phyloP scores from a whole-genome alignment of 2,329 filamentous ascomycete genomes.

The Aureobasidium sp. region DNA sequence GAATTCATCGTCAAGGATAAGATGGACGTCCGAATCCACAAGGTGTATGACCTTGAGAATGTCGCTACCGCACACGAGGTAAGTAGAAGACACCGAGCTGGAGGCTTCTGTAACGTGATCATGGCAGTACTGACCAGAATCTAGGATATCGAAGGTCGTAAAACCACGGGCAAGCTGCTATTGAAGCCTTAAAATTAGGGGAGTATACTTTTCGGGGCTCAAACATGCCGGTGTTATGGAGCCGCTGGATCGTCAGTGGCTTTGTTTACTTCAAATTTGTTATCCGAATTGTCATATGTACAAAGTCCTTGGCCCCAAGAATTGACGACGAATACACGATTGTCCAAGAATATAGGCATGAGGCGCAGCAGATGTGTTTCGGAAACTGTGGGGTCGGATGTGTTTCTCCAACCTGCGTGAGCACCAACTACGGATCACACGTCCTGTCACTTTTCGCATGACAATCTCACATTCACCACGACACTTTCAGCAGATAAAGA shows the following conservation, averaged over 20 bases:
- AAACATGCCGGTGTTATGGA: background rate
- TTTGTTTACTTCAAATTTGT: background rate
- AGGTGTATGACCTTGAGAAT: conserved; percentile 67
- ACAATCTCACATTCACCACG: too few relatives aligned
- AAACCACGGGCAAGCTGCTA: conserved; percentile 76
- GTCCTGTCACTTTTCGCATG: too few relatives aligned
- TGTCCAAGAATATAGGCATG: background rate
- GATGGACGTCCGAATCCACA: conserved; percentile 64
- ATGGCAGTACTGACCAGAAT: background rate
- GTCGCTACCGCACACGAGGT: conserved; percentile 59
- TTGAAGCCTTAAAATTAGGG: conserved; percentile 41
- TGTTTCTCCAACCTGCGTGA: background rate
- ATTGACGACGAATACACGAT: conserved; percentile 1
- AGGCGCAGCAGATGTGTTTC: conserved; percentile 6
- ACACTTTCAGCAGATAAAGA: background rate
- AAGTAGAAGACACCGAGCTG: conserved; percentile 15
- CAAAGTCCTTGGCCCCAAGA: conserved; percentile 7
- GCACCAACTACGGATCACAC: background rate
- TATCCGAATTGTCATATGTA: background rate
- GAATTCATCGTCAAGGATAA: conserved; percentile 59
- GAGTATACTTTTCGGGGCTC: background rate
- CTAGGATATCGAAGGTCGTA: conserved; percentile 67
- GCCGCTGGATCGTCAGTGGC: background rate
- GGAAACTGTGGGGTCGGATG: conserved; percentile 1
- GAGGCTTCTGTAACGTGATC: background rate